These are phyloP conservation scores for Pseudoscleropodium purum DNA, from an alignment of 225 moss, liverwort and hornwort species.

Conservation along the genomic window DNA sequence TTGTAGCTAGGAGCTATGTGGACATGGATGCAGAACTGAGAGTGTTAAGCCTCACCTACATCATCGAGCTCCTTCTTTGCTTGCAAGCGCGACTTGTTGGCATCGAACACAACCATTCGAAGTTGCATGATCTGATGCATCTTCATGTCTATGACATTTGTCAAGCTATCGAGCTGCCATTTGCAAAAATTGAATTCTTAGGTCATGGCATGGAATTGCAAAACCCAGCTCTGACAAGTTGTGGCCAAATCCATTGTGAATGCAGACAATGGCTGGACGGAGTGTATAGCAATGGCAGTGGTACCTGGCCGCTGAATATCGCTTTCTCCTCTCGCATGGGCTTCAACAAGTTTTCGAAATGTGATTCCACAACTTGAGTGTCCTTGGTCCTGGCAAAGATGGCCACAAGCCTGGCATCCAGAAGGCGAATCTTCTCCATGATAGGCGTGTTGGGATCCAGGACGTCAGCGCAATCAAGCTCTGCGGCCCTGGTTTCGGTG, in stretches of 20 bases:
- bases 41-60: conserved; percentile 57
- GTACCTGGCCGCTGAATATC: conserved; percentile 53
- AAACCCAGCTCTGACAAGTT: neutral
- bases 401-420: conserved; percentile 38
- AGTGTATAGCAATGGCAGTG: neutral
- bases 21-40: neutral
- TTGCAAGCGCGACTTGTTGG: conserved; percentile 59
- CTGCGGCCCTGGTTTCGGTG: conserved; percentile 51
- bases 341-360: conserved; percentile 46
- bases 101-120: conserved; percentile 40
- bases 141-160: conserved; percentile 45
- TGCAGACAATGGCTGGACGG: neutral
- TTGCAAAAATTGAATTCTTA: neutral
- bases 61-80: conserved; percentile 81
- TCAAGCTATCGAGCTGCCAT: conserved; percentile 60
- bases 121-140: conserved; percentile 50
- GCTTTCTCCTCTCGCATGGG: conserved; percentile 70
- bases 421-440: conserved; percentile 37
- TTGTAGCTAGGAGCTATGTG: neutral
- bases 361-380: conserved; percentile 40
- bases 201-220: neutral
- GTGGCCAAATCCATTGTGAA: neutral
- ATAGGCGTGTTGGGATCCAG: conserved; percentile 73
- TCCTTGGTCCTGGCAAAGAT: conserved; percentile 41
- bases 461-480: conserved; percentile 51